Conservation (phyloP, 2,329 filamentous ascomycete species). For the Ceratocystis destructans region DNA sequence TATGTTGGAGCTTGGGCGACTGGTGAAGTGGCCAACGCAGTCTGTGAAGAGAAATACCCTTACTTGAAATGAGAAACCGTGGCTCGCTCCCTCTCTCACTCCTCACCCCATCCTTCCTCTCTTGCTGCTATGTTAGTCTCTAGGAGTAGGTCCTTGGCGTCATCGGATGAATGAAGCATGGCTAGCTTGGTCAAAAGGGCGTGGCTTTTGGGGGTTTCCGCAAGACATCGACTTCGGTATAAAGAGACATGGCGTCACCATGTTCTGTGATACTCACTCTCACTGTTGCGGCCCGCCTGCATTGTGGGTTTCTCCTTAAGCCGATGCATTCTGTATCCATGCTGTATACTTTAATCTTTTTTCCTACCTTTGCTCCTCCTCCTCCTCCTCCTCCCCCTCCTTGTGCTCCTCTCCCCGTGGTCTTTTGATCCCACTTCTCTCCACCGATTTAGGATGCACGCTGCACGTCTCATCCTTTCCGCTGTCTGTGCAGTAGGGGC, state of each 20-base stretch:
- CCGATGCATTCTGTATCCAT: not conserved
- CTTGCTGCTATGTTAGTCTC: not conserved
- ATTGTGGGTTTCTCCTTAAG: not conserved
- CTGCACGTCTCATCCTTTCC: slow-evolving; percentile 10
- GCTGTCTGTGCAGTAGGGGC: slow-evolving; percentile 14
- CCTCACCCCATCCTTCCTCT: too few species aligned
- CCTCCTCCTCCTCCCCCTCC: not conserved
- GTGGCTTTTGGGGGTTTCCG: not conserved
- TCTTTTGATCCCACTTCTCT: not conserved
- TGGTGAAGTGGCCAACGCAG: not conserved
- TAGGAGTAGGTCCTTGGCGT: not conserved
- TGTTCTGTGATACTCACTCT: not conserved
- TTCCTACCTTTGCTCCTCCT: not conserved
- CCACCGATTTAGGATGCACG: slow-evolving; percentile 15
- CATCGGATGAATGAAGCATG: not conserved
- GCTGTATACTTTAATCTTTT: not conserved
- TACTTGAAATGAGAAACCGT: not conserved
- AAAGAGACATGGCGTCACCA: not conserved
- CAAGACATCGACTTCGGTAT: not conserved
- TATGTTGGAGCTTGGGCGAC: not conserved
- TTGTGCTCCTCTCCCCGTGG: not conserved
- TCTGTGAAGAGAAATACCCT: not conserved
- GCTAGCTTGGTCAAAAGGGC: not conserved
- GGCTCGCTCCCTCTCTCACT: not conserved
- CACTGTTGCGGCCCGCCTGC: not conserved